These are phyloP conservation scores for Abrus precatorius DNA, from an alignment of 306 rosid genomes.

Conservation along the genomic window DNA sequence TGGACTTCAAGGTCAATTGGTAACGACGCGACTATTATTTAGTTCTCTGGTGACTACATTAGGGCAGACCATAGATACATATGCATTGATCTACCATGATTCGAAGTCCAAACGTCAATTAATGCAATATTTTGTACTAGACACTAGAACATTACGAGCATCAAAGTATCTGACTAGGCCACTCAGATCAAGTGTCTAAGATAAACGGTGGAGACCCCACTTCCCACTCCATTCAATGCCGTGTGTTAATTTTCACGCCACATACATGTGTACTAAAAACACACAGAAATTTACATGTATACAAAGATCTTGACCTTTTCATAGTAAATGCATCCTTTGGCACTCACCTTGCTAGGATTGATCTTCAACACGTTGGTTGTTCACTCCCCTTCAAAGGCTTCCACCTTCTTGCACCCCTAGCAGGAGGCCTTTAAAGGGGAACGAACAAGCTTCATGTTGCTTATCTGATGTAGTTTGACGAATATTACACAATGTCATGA, in stretches of 20 bases:
- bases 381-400: constrained; percentile 60
- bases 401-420: constrained; percentile 41
- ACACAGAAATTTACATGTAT: background rate
- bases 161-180: no score
- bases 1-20: no score
- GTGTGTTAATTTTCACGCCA: background rate
- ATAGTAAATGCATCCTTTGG: background rate
- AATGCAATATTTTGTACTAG: no score
- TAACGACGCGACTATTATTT: no score
- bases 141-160: background rate
- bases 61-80: no score
- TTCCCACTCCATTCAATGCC: no score
- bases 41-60: no score
- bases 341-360: background rate
- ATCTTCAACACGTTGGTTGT: constrained; percentile 52
- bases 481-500: background rate
- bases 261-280: background rate
- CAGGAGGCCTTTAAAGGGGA: constrained; percentile 39
- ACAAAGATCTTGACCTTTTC: background rate
- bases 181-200: no score
- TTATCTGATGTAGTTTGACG: background rate
- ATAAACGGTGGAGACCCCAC: no score
- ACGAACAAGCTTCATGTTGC: constrained; percentile 50
- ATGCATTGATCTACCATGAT: background rate
- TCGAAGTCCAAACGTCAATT: background rate